Evolutionary conservation across 306 rosid genomes (phyloP).

Genomic region (Rosa lucieae): DNA sequence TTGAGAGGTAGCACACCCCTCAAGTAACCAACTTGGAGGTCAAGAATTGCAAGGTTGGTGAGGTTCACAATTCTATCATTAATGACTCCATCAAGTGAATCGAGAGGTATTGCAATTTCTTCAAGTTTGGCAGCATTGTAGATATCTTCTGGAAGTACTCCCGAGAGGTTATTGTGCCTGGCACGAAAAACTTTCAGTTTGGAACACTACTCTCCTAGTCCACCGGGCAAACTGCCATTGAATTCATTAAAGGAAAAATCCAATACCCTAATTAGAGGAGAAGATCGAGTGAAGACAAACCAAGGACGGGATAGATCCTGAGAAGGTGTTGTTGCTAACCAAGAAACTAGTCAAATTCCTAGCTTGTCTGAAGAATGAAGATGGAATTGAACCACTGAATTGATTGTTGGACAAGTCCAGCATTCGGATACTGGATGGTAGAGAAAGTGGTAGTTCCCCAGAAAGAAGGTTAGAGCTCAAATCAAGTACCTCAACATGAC

Average conservation of each 20-base stretch:
- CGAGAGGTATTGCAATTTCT: neutral
- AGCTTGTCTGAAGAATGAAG: neutral
- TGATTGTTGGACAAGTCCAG: neutral
- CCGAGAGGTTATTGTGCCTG: no score
- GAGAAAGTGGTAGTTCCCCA: neutral
- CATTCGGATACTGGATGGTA: neutral
- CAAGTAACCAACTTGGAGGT: neutral
- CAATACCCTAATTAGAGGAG: neutral
- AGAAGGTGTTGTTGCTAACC: neutral
- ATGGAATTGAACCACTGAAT: neutral
- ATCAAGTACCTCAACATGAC: neutral
- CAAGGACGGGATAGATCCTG: neutral
- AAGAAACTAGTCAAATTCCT: neutral
- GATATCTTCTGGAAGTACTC: no score
- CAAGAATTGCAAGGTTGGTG: neutral
- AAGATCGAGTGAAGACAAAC: neutral
- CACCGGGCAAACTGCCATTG: neutral
- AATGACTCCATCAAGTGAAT: neutral
- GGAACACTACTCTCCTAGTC: neutral
- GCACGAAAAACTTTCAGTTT: neutral
- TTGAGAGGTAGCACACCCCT: neutral
- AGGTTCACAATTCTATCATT: neutral
- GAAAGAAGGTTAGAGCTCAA: neutral
- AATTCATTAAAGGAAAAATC: neutral
- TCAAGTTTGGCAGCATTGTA: neutral